phyloP scores from a whole-genome alignment of 2,329 filamentous ascomycete genomes.

The Ophiostoma ulmi region DNA sequence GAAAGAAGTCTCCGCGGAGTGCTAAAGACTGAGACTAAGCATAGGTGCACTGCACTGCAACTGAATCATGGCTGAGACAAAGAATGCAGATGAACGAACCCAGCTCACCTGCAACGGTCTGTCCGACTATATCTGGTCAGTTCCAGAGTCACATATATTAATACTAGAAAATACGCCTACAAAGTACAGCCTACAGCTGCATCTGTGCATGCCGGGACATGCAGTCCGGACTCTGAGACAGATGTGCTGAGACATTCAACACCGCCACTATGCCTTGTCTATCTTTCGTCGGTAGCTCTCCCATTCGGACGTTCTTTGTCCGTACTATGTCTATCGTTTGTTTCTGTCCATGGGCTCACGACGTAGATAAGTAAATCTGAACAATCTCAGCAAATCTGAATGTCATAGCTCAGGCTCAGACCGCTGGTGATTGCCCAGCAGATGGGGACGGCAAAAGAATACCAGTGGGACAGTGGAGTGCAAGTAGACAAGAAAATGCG shows the following conservation, averaged over 20 bases:
- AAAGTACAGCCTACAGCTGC: too few relatives aligned
- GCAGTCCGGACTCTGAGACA: not conserved
- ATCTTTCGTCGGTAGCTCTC: not conserved
- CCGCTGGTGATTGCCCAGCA: not conserved
- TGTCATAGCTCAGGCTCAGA: not conserved
- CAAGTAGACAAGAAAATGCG: not conserved
- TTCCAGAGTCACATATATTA: too few relatives aligned
- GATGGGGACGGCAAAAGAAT: not conserved
- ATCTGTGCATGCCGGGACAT: too few relatives aligned
- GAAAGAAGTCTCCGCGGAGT: not conserved
- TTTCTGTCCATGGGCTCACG: too few relatives aligned
- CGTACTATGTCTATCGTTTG: too few relatives aligned
- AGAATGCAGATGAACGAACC: not conserved
- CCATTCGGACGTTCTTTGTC: not conserved
- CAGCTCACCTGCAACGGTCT: conserved; percentile 6
- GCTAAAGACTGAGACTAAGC: too few relatives aligned
- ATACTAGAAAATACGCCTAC: too few relatives aligned
- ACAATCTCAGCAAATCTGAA: not conserved
- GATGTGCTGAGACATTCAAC: not conserved
- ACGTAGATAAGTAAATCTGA: too few relatives aligned
- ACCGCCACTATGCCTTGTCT: not conserved
- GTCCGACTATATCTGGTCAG: not conserved
- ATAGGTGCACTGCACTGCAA: too few relatives aligned
- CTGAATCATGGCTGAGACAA: not conserved
- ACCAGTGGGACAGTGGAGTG: not conserved